Percentiles rank a stretch among this genome's conserved stretches.
Evolutionary conservation across 1,139 yeast genomes (phyloP).

Genomic region (Blastobotrys niveus): DNA sequence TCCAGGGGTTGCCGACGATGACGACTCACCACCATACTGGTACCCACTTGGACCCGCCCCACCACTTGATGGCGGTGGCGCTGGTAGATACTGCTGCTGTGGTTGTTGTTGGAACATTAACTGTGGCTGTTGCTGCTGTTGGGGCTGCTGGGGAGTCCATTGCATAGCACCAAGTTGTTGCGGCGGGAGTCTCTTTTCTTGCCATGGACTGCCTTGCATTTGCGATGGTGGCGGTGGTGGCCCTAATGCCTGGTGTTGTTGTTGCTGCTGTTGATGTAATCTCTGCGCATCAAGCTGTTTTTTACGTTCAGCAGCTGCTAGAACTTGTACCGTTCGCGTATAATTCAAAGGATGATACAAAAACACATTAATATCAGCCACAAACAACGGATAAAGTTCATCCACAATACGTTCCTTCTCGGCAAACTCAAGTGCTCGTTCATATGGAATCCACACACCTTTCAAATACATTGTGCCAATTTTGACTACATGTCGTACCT

Average conservation of each 20-base stretch:
- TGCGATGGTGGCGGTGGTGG: constrained; percentile 3
- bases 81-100: not conserved
- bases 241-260: constrained; percentile 14
- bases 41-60: constrained; percentile 8
- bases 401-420: constrained; percentile 81
- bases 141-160: constrained; percentile 12
- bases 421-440: constrained; percentile 83
- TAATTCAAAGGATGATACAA: constrained; percentile 32
- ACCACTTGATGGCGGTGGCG: not conserved
- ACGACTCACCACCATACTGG: not conserved
- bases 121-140: constrained; percentile 11
- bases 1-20: constrained; percentile 2
- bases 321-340: constrained; percentile 35
- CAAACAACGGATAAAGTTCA: constrained; percentile 76
- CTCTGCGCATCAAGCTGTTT: constrained; percentile 27
- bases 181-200: no score
- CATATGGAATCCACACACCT: constrained; percentile 97
- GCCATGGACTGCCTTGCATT: not conserved
- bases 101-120: not conserved
- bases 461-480: constrained; percentile 93
- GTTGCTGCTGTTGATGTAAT: constrained; percentile 20
- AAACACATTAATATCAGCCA: constrained; percentile 61
- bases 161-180: constrained; percentile 12
- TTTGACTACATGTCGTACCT: constrained; percentile 82
- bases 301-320: constrained; percentile 35